Conservation (phyloP, 345 rosid genomes). For the Zanthoxylum bungeanum region DNA sequence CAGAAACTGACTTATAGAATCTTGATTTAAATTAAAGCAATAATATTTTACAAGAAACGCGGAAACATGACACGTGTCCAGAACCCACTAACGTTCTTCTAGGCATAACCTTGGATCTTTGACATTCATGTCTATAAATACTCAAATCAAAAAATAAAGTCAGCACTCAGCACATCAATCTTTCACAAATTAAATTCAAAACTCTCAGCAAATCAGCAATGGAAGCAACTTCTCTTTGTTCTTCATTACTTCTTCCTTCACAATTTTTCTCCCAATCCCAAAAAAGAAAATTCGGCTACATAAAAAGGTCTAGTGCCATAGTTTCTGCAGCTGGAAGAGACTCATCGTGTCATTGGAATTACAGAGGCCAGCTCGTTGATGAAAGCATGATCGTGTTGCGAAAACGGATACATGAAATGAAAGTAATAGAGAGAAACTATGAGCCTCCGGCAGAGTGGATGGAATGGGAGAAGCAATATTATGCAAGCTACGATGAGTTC, state of each 20-base stretch:
- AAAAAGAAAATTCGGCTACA: not conserved
- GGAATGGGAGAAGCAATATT: slow-evolving; percentile 49
- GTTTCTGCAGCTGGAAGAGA: not conserved
- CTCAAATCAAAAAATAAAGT: not conserved
- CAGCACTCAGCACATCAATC: not conserved
- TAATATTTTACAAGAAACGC: not conserved
- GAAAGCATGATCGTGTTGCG: slow-evolving; percentile 35
- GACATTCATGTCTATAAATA: not conserved
- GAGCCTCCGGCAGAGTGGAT: slow-evolving; percentile 38
- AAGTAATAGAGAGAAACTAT: slow-evolving; percentile 26
- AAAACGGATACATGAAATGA: slow-evolving; percentile 36
- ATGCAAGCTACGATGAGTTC: slow-evolving; percentile 19
- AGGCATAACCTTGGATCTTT: not conserved
- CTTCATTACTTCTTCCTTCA: not conserved
- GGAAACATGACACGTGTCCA: slow-evolving; percentile 4
- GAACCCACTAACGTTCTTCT: not conserved
- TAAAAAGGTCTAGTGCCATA: not conserved
- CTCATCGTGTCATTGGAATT: not conserved
- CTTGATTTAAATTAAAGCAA: not conserved
- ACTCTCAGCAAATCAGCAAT: not conserved
- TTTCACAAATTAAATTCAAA: not conserved
- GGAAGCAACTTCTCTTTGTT: slow-evolving; percentile 11
- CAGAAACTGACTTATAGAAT: not conserved
- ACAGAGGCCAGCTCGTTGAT: slow-evolving; percentile 26
- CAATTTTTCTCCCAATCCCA: not conserved